Percentiles rank a stretch among this genome's conserved stretches.
These are phyloP conservation scores for Fusarium chaquense DNA, from an alignment of 2,329 filamentous ascomycete genomes.

Conservation along the genomic window DNA sequence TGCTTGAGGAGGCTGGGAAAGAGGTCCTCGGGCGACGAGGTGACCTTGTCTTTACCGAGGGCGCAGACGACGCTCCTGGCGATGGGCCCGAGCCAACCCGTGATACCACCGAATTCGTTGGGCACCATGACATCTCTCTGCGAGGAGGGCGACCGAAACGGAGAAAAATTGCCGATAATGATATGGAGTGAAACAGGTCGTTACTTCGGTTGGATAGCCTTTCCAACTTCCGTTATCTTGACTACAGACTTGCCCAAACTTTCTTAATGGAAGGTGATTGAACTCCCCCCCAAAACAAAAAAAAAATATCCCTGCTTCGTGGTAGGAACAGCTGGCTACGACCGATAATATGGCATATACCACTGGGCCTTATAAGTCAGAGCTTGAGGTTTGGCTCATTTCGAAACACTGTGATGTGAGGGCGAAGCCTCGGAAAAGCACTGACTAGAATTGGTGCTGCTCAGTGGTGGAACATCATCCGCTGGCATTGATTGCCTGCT, in stretches of 20 bases:
- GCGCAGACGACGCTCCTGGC: conserved; percentile 45
- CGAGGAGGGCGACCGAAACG: conserved; percentile 50
- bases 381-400: conserved; percentile 9
- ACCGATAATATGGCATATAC: conserved; percentile 16
- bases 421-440: conserved; percentile 1
- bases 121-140: conserved; percentile 42
- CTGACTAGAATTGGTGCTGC: conserved; percentile 2
- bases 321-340: conserved; percentile 6
- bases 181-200: conserved; percentile 23
- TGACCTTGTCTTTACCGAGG: conserved; percentile 78
- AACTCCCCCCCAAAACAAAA: conserved; percentile 2
- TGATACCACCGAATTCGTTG: conserved; percentile 40
- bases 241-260: conserved; percentile 1
- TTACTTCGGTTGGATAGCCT: conserved; percentile 4
- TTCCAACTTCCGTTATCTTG: not conserved
- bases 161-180: conserved; percentile 46
- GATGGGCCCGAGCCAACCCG: conserved; percentile 36
- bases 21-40: conserved; percentile 73
- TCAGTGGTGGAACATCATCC: conserved; percentile 33
- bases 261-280: conserved; percentile 23
- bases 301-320: conserved; percentile 23
- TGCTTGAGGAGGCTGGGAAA: conserved; percentile 77
- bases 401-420: conserved; percentile 2
- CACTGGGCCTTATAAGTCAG: conserved; percentile 7
- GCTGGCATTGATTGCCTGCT: conserved; percentile 9